These are phyloP conservation scores for Phyllosticta citribraziliensis DNA, from an alignment of 2,329 filamentous ascomycete genomes.

Conservation along the genomic window DNA sequence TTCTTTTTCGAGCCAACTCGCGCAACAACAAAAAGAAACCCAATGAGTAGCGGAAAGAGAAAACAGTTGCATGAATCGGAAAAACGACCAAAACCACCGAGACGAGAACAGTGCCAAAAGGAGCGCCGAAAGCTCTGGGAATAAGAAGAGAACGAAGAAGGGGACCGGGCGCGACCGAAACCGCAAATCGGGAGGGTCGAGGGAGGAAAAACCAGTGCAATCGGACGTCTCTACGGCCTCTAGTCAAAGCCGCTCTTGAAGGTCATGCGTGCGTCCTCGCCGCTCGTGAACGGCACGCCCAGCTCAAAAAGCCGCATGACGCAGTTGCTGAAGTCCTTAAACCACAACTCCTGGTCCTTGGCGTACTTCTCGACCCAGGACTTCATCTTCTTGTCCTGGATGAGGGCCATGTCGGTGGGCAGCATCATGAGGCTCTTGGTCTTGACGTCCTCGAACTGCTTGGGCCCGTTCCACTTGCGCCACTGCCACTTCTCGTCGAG, in stretches of 20 bases:
- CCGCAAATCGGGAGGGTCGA: neutral
- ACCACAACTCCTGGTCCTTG: slow-evolving; percentile 83
- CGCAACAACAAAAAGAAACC: neutral
- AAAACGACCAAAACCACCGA: neutral
- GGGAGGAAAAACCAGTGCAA: neutral
- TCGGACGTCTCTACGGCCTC: neutral
- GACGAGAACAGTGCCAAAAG: neutral
- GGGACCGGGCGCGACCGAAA: neutral
- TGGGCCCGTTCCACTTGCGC: slow-evolving; percentile 85
- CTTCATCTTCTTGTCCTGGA: slow-evolving; percentile 82
- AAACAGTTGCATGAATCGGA: neutral
- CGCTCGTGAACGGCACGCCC: slow-evolving; percentile 71
- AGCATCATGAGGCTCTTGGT: slow-evolving; percentile 95
- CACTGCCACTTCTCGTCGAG: slow-evolving; percentile 85
- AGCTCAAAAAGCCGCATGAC: slow-evolving; percentile 82
- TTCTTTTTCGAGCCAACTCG: neutral
- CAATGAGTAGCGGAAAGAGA: neutral
- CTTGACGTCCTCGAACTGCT: slow-evolving; percentile 80
- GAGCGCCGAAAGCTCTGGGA: neutral
- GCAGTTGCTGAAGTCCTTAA: slow-evolving; percentile 79
- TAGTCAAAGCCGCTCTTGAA: slow-evolving; percentile 38
- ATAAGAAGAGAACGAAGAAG: neutral
- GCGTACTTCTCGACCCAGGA: slow-evolving; percentile 77
- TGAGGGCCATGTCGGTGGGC: slow-evolving; percentile 77
- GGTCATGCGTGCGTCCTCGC: slow-evolving; percentile 33